Evolutionary conservation across 2,329 filamentous ascomycete species (phyloP).

Genomic region (Fusarium mundagurra): DNA sequence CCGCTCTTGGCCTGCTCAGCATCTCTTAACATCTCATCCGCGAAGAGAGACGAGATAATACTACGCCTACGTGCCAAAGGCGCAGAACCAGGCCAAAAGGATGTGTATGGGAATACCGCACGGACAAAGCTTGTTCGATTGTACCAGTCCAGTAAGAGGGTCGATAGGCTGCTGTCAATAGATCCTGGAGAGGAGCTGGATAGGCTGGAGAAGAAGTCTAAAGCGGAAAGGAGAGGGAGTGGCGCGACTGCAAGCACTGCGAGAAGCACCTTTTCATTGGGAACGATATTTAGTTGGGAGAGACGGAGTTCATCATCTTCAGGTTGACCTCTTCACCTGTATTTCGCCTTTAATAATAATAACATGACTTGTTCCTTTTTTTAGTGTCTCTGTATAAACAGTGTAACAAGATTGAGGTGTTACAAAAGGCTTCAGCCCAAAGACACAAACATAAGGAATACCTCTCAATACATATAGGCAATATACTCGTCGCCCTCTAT

Average conservation of each 20-base stretch:
- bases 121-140: background rate
- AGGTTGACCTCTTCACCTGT: background rate
- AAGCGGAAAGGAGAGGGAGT: background rate
- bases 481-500: too few relatives aligned
- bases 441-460: too few relatives aligned
- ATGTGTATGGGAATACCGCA: background rate
- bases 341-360: too few relatives aligned
- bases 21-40: accelerated
- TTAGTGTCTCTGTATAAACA: too few relatives aligned
- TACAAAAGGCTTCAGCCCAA: too few relatives aligned
- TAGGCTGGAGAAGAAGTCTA: background rate
- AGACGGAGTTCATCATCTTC: background rate
- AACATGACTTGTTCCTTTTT: too few relatives aligned
- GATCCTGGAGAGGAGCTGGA: background rate
- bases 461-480: too few relatives aligned
- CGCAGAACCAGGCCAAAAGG: background rate
- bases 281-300: background rate
- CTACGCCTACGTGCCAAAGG: background rate
- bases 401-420: too few relatives aligned
- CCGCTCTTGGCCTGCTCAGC: background rate
- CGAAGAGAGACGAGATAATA: background rate
- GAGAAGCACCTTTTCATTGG: background rate
- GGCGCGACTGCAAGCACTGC: background rate
- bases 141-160: background rate
- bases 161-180: background rate